Percentiles rank a stretch among this genome's conserved stretches.
Evolutionary conservation across 306 rosid genomes (phyloP).

Genomic region (Begonia masoniana): DNA sequence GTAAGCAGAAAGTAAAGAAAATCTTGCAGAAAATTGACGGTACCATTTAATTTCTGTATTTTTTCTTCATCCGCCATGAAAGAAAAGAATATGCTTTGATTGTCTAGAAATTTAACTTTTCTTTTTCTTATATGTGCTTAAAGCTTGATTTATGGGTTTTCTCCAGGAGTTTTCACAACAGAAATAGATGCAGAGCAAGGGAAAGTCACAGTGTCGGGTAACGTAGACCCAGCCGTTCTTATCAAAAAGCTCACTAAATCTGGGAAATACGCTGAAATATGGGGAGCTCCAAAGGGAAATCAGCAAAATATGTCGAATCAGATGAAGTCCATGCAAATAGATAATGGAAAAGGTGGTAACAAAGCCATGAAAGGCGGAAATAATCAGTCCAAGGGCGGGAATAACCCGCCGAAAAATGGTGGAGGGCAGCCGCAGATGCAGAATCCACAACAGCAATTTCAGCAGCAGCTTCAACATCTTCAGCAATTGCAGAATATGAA

Average conservation of each 20-base stretch:
- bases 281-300: constrained; percentile 49
- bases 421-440: constrained; percentile 11
- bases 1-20: constrained; percentile 91
- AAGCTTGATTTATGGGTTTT: not conserved
- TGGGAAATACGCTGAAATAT: constrained; percentile 79
- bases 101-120: not conserved
- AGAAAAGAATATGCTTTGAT: not conserved
- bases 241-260: constrained; percentile 83
- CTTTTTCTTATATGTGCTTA: not conserved
- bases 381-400: constrained; percentile 29
- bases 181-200: constrained; percentile 91
- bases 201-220: constrained; percentile 76
- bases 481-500: constrained; percentile 73
- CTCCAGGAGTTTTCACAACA: constrained; percentile 67
- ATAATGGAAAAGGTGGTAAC: constrained; percentile 35
- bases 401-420: constrained; percentile 20
- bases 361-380: constrained; percentile 39
- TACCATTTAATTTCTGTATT: constrained; percentile 3
- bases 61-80: not conserved
- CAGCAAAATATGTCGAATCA: constrained; percentile 41
- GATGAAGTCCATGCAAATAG: constrained; percentile 60
- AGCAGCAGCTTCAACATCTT: constrained; percentile 23
- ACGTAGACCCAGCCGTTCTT: constrained; percentile 69
- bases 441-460: constrained; percentile 15
- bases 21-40: constrained; percentile 91